Evolutionary conservation across 1,284 basidiomycete species (phyloP).

Genomic region (Fomitopsis schrenkii): DNA sequence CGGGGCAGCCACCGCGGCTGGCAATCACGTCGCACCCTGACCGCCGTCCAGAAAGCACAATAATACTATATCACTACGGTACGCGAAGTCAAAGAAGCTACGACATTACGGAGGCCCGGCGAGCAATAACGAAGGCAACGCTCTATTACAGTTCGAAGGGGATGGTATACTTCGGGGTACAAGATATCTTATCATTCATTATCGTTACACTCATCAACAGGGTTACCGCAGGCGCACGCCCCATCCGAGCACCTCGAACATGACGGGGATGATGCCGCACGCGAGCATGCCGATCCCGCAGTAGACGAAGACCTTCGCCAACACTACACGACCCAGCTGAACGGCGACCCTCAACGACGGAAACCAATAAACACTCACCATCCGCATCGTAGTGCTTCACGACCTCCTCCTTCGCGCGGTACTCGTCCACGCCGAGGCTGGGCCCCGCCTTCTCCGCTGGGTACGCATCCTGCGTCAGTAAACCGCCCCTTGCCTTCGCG

Average conservation of each 20-base stretch:
- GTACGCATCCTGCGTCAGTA: slow-evolving; percentile 4
- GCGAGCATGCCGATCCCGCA: slow-evolving; percentile 77
- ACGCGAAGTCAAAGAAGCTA: neutral
- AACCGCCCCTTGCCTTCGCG: slow-evolving; percentile 6
- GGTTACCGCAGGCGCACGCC: slow-evolving; percentile 37
- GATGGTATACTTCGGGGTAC: neutral
- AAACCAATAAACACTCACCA: slow-evolving; percentile 44
- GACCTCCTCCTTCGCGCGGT: slow-evolving; percentile 25
- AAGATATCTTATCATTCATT: neutral
- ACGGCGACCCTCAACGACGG: neutral
- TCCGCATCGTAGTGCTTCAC: slow-evolving; percentile 84
- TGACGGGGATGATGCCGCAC: slow-evolving; percentile 54
- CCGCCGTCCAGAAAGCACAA: neutral
- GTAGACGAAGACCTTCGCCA: slow-evolving; percentile 92
- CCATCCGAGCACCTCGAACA: slow-evolving; percentile 71
- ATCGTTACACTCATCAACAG: neutral
- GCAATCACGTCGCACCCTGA: neutral
- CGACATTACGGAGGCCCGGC: neutral
- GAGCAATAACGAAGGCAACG: neutral
- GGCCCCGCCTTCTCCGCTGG: slow-evolving; percentile 30
- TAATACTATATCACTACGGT: neutral
- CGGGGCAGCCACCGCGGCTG: too few species aligned
- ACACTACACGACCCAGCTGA: slow-evolving; percentile 42
- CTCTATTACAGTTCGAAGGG: neutral
- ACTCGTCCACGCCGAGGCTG: slow-evolving; percentile 18